Percentiles rank a stretch among this genome's conserved stretches.
phyloP scores from a whole-genome alignment of 2,329 filamentous ascomycete species.

The Zasmidium citrigriseum region DNA sequence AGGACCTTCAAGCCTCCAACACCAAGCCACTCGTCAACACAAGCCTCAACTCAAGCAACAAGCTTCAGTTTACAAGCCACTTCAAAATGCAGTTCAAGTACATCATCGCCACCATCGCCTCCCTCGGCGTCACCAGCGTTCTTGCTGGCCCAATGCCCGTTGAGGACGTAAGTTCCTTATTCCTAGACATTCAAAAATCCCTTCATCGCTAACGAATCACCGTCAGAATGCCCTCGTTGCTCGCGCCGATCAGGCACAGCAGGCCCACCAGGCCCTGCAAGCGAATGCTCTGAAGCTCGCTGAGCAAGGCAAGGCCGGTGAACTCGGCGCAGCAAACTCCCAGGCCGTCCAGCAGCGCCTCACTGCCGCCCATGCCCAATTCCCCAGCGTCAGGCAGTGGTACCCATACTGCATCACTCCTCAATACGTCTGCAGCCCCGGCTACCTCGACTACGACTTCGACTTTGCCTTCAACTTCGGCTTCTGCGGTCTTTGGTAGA shows the following conservation, averaged over 20 bases:
- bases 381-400: background rate
- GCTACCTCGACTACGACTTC: background rate
- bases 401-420: background rate
- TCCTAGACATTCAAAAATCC: too few relatives aligned
- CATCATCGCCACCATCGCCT: background rate
- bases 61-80: background rate
- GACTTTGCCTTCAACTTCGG: background rate
- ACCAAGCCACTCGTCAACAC: background rate
- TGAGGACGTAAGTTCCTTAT: background rate
- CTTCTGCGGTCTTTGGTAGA: background rate
- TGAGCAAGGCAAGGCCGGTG: background rate
- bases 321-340: background rate
- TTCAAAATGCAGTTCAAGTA: background rate
- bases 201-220: too few relatives aligned
- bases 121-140: background rate
- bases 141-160: background rate
- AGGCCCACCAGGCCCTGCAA: background rate
- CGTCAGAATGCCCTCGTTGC: too few relatives aligned
- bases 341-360: background rate
- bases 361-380: background rate
- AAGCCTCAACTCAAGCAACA: background rate
- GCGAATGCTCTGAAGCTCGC: too few relatives aligned
- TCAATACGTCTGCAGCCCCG: background rate
- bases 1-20: too few relatives aligned
- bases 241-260: background rate